phyloP scores from a whole-genome alignment of 441 rosid genomes.

The Pelargonium citronellum region DNA sequence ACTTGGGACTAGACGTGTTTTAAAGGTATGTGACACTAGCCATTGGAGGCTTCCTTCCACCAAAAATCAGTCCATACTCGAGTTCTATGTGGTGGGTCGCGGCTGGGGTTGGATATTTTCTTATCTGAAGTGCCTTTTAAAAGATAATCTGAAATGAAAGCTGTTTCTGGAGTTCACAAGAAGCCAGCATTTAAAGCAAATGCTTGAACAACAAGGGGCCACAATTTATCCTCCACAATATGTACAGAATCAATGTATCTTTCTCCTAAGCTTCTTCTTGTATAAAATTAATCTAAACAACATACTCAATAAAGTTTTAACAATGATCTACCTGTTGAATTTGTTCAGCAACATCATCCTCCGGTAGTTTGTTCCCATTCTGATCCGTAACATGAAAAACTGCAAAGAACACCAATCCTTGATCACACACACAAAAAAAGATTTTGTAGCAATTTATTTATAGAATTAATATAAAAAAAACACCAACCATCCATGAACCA shows the following conservation, averaged over 20 bases:
- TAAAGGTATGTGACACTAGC: background rate
- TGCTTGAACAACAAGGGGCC: background rate
- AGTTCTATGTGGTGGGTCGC: no score
- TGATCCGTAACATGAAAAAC: conserved; percentile 81
- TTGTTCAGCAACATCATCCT: conserved; percentile 55
- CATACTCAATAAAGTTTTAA: background rate
- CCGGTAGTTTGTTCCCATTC: conserved; percentile 60
- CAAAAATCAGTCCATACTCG: background rate
- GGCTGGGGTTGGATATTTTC: background rate
- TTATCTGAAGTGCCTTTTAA: background rate
- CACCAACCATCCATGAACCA: conserved; percentile 87
- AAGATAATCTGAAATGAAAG: background rate
- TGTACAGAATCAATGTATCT: background rate
- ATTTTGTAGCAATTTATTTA: no score
- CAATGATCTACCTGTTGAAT: conserved; percentile 64
- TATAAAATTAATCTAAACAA: background rate
- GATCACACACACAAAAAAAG: no score
- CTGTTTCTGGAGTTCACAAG: conserved; percentile 9
- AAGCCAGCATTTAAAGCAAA: background rate
- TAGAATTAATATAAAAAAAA: background rate
- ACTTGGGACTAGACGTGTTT: background rate
- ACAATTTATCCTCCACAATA: background rate
- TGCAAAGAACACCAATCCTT: conserved; percentile 16
- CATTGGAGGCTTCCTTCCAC: background rate
- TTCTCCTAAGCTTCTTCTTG: background rate